Base-by-base conservation (phyloP, 345 rosid genomes). In the Lagerstroemia speciosa region DNA sequence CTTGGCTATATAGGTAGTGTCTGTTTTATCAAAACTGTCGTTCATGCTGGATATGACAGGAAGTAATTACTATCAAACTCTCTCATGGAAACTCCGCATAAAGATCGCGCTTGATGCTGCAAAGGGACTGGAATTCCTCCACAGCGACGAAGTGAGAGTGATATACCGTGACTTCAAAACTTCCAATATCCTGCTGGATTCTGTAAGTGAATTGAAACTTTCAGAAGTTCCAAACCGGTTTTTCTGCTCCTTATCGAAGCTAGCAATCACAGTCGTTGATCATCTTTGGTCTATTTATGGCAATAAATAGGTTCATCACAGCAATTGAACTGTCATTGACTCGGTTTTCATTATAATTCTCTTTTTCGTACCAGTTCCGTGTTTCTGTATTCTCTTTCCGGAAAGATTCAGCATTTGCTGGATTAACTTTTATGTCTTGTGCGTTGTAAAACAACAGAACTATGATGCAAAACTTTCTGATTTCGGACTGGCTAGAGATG, bases 31-130 rank as follows among this genome's bases (percentile, higher is more conserved):
- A 17, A 27, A 50, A 67, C 62, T 60, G 31, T 31, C 9, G 24
- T 17, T 60, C 46, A 30, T 63, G 66, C 67, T 55, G 70, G 72
- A 53, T 74, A 73, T 40, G 65, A 46, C 88, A 91, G 99, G 82
- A 67, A 79, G 69, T 66, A 76, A 86, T 33, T 71, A 79, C 61
- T 75, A 79, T 78, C 95, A 84, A 70, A 89, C 99, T 2, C 95
- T 89, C 71, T 82, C 97, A 2, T 94, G 99, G 99, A 83, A 70
- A 29, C 81, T 91, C 65, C 81, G 99, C 38, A 64, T 91, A 74
- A 86, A 89, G 79, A 85, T 91, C 69, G 97, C 96, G 9, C 90
- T 87, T 63, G 99, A 90, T 74, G 96, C 99, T 68, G 97, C 97
- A 33, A 91, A 83, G 80, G 99, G 99, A 2, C 80, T 94, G 16